Evolutionary conservation across 2,329 filamentous ascomycete species (phyloP), one percentile per base, ranked within the genome.

Genomic region (Dichotomopilus funicola): DNA sequence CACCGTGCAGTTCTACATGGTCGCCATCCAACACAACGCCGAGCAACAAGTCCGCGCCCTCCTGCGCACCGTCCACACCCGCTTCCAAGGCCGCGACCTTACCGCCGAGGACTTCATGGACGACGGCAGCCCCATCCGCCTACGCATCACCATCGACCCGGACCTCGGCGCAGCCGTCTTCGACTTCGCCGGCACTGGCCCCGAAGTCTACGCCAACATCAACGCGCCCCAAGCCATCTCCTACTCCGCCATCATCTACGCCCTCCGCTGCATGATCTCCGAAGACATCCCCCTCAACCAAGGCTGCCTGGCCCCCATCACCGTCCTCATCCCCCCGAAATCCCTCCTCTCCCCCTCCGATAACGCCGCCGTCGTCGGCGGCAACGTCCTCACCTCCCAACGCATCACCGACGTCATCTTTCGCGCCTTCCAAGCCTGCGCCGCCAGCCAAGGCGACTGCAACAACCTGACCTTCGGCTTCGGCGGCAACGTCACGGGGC

Each of bases 381-480:
- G 89, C 54, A 94, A 92, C 66, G 88, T 91, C 0, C 77, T 92
- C 7, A 94, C 89, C 0, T 82, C 79, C 27, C 89, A 94, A 68
- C 82, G 89, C 49, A 83, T 95, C 27, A 92, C 88, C 2, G 89
- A 95, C 65, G 88, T 92, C 35, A 86, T 95, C 4, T 78, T 95
- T 58, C 86, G 85, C 62, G 88, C 88, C 1, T 94, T 94, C 76
- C 76, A 80, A 56, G 89, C 89, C 7, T 90, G 87, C 62, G 88
- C 88, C 5, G 89, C 89, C 38, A 83, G 78, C 19, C 89, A 94
- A 66, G 89, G 89, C 49, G 87, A 88, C 70, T 88, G 85, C 70
- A 94, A 94, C 71, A 92, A 92, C 68, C 78, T 94, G 5, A 92
- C 89, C 0, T 94, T 94, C 65, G 89, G 88, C 59, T 89, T 89